These are phyloP conservation scores for Lagerstroemia speciosa DNA, from an alignment of 345 rosid species.

Conservation along the genomic window DNA sequence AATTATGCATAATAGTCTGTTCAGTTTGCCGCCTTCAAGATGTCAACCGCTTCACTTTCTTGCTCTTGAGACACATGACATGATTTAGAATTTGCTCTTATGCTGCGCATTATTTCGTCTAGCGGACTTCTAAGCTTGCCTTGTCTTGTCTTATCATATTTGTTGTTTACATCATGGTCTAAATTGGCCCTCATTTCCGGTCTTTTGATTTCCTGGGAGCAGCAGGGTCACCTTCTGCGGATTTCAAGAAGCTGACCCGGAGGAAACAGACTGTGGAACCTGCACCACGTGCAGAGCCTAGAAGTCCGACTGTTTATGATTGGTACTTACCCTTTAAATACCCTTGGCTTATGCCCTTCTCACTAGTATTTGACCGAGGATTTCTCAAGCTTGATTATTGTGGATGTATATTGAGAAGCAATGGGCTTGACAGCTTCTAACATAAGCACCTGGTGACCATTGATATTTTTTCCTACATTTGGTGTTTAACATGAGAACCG, in stretches of 20 bases:
- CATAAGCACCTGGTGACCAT: neutral
- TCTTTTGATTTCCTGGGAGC: constrained; percentile 11
- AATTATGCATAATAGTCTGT: too few relatives aligned
- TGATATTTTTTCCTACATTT: neutral
- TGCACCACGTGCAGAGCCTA: constrained; percentile 25
- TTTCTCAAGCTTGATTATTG: neutral
- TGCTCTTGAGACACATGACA: neutral
- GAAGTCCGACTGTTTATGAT: constrained; percentile 49
- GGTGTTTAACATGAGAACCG: neutral
- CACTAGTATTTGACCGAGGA: neutral
- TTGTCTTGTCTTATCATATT: constrained; percentile 13
- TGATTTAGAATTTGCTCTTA: neutral
- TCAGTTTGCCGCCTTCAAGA: neutral
- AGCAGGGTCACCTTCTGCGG: constrained; percentile 56
- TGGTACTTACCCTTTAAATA: constrained; percentile 33
- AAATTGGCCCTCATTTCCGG: neutral
- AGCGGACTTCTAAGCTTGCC: neutral
- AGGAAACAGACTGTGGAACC: constrained; percentile 26
- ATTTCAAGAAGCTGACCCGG: constrained; percentile 28
- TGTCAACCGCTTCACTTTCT: neutral
- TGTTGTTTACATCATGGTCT: neutral
- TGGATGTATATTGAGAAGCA: neutral
- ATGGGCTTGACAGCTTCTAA: neutral
- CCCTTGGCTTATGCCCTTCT: neutral
- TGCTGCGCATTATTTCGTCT: neutral